Percentiles rank a stretch among this genome's conserved stretches.
phyloP scores from a whole-genome alignment of 108 stramenopile species.

The Pseudonitzschia pungens region DNA sequence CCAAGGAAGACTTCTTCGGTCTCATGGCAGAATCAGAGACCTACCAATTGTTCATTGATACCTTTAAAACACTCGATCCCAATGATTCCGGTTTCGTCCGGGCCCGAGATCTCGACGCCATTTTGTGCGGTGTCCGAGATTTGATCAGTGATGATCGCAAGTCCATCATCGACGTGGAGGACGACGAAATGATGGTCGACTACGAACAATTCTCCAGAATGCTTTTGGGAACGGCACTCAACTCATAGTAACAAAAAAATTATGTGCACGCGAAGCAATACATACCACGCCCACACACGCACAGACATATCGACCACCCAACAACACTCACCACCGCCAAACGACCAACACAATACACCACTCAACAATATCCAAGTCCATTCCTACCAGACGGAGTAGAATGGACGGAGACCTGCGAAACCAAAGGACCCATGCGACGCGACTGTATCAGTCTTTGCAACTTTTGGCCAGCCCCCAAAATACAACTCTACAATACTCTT shows the following conservation, averaged over 20 bases:
- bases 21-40: constrained; percentile 90
- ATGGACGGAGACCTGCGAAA: no score
- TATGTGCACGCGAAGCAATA: no score
- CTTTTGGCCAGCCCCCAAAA: no score
- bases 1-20: constrained; percentile 71
- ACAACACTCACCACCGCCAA: no score
- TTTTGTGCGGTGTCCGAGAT: constrained; percentile 79
- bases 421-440: no score
- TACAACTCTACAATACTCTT: no score
- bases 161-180: constrained; percentile 84
- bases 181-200: constrained; percentile 84
- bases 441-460: no score
- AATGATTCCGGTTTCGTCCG: constrained; percentile 73
- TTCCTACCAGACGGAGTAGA: no score
- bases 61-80: constrained; percentile 69
- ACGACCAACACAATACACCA: no score
- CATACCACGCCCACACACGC: no score
- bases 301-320: no score
- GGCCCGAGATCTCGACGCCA: constrained; percentile 69
- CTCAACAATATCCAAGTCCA: no score
- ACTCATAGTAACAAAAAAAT: neutral
- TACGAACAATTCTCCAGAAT: constrained; percentile 83
- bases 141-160: constrained; percentile 81
- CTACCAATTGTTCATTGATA: constrained; percentile 79
- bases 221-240: constrained; percentile 57